Conservation (phyloP, 305 asterid genomes). For the Solanum hybrid region DNA sequence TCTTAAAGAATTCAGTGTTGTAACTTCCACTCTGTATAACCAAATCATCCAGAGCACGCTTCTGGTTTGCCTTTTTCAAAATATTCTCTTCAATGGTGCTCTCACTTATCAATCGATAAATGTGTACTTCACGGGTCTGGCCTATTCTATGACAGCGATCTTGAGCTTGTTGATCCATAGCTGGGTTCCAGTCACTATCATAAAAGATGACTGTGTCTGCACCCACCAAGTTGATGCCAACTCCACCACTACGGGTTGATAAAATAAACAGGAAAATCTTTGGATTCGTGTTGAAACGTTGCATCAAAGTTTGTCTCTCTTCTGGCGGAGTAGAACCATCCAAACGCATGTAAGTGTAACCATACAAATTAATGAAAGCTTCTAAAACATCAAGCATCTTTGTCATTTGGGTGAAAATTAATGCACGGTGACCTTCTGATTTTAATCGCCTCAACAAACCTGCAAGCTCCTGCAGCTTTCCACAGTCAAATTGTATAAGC, state of each 20-base stretch:
- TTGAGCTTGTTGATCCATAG: conserved; percentile 99
- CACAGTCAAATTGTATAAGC: conserved; percentile 95
- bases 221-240: conserved; percentile 96
- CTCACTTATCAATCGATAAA: conserved; percentile 91
- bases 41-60: conserved; percentile 91
- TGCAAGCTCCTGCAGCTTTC: conserved; percentile 96
- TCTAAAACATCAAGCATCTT: conserved; percentile 99
- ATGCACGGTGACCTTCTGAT: conserved; percentile 93
- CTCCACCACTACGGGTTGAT: conserved; percentile 99
- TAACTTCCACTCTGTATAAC: conserved; percentile 96
- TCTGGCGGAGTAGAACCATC: conserved; percentile 99
- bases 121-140: conserved; percentile 97
- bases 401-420: conserved; percentile 98
- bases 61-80: conserved; percentile 93
- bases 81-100: conserved; percentile 97
- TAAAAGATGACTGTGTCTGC: conserved; percentile 98
- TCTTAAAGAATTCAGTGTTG: conserved; percentile 91
- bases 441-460: conserved; percentile 78
- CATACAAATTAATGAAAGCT: conserved; percentile 90
- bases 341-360: conserved; percentile 96
- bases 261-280: conserved; percentile 87
- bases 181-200: conserved; percentile 99
- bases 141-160: conserved; percentile 99
- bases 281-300: conserved; percentile 90
- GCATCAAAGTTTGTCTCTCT: conserved; percentile 98